Conservation (phyloP, 2,329 filamentous ascomycete genomes). For the Monosporascus cannonballus region DNA sequence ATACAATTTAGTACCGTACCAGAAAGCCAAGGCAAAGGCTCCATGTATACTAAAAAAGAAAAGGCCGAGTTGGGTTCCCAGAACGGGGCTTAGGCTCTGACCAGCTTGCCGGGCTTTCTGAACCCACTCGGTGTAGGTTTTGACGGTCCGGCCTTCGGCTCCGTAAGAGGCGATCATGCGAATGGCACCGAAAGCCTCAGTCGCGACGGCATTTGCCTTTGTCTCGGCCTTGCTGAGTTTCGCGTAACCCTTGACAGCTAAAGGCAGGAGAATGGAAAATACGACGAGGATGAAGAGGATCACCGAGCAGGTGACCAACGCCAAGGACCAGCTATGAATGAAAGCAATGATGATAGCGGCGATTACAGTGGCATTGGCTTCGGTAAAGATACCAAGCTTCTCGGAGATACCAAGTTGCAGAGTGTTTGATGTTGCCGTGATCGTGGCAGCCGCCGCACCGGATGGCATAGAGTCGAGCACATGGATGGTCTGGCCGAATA, state of each 20-base stretch:
- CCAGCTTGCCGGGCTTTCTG: slow-evolving; percentile 41
- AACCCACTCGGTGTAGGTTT: slow-evolving; percentile 46
- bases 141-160: slow-evolving; percentile 44
- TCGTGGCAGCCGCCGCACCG: slow-evolving; percentile 50
- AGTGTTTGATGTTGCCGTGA: slow-evolving; percentile 53
- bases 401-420: slow-evolving; percentile 57
- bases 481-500: slow-evolving; percentile 57
- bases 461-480: slow-evolving; percentile 57
- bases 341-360: slow-evolving; percentile 48
- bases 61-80: slow-evolving; percentile 43
- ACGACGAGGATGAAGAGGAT: slow-evolving; percentile 46
- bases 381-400: slow-evolving; percentile 49
- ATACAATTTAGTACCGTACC: slow-evolving; percentile 49
- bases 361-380: slow-evolving; percentile 44
- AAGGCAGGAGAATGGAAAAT: slow-evolving; percentile 40
- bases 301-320: slow-evolving; percentile 47
- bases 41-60: slow-evolving; percentile 45
- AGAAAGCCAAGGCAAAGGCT: slow-evolving; percentile 51
- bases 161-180: slow-evolving; percentile 55
- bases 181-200: slow-evolving; percentile 50
- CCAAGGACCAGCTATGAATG: slow-evolving; percentile 48
- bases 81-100: slow-evolving; percentile 38
- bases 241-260: slow-evolving; percentile 43
- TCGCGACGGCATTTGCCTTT: slow-evolving; percentile 49
- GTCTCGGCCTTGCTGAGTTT: slow-evolving; percentile 41